phyloP scores from a whole-genome alignment of 1,284 basidiomycete species.

The Ceratobasidium sp. region DNA sequence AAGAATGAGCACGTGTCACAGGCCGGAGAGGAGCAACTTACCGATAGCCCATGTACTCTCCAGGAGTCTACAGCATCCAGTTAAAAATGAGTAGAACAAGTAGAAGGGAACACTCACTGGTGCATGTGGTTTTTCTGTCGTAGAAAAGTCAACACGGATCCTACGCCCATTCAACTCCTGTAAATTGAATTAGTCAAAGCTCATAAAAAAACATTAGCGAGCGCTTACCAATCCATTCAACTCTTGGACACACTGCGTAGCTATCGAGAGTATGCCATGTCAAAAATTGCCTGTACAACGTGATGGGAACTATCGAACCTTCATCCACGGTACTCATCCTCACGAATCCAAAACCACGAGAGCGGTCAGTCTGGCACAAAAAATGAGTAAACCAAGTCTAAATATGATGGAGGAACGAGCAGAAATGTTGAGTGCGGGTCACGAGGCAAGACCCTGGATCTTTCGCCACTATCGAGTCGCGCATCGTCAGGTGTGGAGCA shows the following conservation, averaged over 20 bases:
- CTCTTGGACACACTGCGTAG: conserved; percentile 84
- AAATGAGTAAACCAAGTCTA: neutral
- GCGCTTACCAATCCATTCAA: conserved; percentile 86
- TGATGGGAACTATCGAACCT: neutral
- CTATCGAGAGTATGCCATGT: conserved; percentile 50
- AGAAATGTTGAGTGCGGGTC: conserved; percentile 39
- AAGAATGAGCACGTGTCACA: conserved; percentile 61
- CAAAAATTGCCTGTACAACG: neutral
- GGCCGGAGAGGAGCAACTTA: conserved; percentile 56
- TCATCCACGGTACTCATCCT: conserved; percentile 89
- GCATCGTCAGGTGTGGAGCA: neutral
- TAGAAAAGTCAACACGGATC: conserved; percentile 96
- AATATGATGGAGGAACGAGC: conserved; percentile 34
- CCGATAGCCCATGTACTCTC: conserved; percentile 95
- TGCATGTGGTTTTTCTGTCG: conserved; percentile 90
- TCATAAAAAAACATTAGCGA: neutral
- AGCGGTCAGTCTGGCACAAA: conserved; percentile 75
- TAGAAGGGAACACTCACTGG: conserved; percentile 54
- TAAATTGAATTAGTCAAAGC: neutral
- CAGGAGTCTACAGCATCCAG: conserved; percentile 66
- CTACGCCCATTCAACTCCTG: conserved; percentile 93
- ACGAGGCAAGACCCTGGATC: conserved; percentile 39
- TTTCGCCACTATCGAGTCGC: neutral
- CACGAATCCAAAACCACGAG: conserved; percentile 97
- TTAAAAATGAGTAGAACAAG: neutral